Evolutionary conservation across 2,329 filamentous ascomycete species (phyloP).

Genomic region (Talaromyces sp.): DNA sequence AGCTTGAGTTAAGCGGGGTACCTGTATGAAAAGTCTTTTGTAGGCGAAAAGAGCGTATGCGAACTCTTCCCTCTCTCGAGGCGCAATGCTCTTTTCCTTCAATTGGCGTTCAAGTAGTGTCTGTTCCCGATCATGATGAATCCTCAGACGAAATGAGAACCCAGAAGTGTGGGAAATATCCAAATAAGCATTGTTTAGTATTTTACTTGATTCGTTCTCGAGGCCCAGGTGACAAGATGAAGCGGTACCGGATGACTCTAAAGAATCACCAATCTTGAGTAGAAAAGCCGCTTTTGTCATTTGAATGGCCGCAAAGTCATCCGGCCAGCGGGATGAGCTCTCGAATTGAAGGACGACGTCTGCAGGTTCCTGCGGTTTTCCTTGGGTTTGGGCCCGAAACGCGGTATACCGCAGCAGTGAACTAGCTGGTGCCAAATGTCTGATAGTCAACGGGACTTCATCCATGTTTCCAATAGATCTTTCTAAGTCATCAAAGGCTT

Average conservation of each 20-base stretch:
- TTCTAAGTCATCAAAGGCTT: constrained; percentile 74
- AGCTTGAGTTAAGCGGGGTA: constrained; percentile 79
- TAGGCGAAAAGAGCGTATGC: constrained; percentile 70
- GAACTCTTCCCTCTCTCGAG: constrained; percentile 67
- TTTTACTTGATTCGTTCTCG: constrained; percentile 70
- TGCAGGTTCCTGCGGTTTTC: constrained; percentile 55
- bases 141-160: constrained; percentile 78
- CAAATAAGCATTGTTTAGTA: constrained; percentile 78
- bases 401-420: constrained; percentile 74
- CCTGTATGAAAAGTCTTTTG: constrained; percentile 70
- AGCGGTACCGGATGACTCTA: constrained; percentile 64
- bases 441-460: constrained; percentile 82
- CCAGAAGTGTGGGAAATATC: constrained; percentile 76
- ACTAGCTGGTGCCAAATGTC: constrained; percentile 74
- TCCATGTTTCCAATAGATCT: constrained; percentile 75
- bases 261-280: constrained; percentile 69
- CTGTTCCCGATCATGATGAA: constrained; percentile 87
- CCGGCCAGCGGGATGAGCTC: constrained; percentile 89
- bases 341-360: constrained; percentile 90
- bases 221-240: constrained; percentile 74
- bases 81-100: constrained; percentile 71
- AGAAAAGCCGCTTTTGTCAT: constrained; percentile 90
- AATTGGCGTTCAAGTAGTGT: constrained; percentile 76
- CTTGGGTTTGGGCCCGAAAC: constrained; percentile 30
- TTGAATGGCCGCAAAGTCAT: constrained; percentile 87